Conservation (phyloP, 2,329 filamentous ascomycete species). For the Xylaria polymorpha region DNA sequence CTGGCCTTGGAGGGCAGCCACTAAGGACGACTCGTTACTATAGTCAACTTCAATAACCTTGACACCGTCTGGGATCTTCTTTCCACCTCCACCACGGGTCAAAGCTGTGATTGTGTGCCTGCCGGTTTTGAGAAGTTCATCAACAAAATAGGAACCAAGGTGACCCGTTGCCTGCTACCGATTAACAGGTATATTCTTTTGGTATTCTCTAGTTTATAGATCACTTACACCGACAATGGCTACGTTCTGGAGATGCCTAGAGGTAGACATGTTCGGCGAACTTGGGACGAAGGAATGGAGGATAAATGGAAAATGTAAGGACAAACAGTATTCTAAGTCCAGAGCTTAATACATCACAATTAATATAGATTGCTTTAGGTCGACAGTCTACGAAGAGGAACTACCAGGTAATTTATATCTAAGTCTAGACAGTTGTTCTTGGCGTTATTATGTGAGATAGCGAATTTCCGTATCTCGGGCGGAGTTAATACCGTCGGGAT, state of each 20-base stretch:
- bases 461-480: neutral
- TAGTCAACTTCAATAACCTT: slow-evolving; percentile 56
- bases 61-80: slow-evolving; percentile 57
- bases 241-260: slow-evolving; percentile 20
- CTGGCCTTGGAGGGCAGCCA: slow-evolving; percentile 63
- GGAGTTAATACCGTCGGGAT: neutral
- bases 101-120: slow-evolving; percentile 63
- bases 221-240: slow-evolving; percentile 50
- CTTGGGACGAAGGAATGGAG: neutral
- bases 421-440: neutral
- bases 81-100: slow-evolving; percentile 56
- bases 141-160: slow-evolving; percentile 53
- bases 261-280: slow-evolving; percentile 9
- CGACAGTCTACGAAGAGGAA: neutral
- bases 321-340: neutral
- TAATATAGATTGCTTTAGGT: neutral
- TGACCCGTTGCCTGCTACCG: slow-evolving; percentile 54
- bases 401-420: neutral
- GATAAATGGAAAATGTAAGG: neutral
- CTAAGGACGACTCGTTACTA: slow-evolving; percentile 52
- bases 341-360: neutral
- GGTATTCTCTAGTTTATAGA: neutral
- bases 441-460: too few relatives aligned
- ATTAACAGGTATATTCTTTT: neutral
- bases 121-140: slow-evolving; percentile 57